Evolutionary conservation across 176 grass and related monocot genomes (phyloP).

Genomic region (Carex pumila): DNA sequence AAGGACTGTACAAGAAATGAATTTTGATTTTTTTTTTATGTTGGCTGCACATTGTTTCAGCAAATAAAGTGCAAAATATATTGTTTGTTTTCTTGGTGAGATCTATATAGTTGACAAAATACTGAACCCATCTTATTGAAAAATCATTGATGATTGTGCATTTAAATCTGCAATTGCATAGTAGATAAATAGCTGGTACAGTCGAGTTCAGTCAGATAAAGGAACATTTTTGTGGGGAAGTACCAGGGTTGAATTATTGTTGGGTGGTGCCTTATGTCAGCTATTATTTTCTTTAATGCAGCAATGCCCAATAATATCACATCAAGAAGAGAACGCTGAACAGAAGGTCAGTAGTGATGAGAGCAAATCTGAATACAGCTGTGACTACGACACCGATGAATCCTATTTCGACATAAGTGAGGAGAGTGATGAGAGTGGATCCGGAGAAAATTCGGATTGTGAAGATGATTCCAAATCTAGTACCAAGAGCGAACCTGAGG

Average conservation of each 20-base stretch:
- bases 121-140: neutral
- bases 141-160: neutral
- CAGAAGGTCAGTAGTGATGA: neutral
- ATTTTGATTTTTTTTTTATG: no score
- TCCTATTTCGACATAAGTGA: neutral
- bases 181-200: neutral
- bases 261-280: neutral
- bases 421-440: neutral
- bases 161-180: neutral
- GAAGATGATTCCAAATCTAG: neutral
- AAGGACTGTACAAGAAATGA: no score
- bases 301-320: neutral
- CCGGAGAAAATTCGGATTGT: neutral
- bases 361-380: neutral
- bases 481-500: neutral
- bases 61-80: neutral
- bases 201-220: neutral
- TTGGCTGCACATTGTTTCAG: neutral
- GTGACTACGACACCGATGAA: neutral
- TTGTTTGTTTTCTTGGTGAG: neutral
- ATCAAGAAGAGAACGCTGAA: neutral
- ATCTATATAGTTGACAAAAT: neutral
- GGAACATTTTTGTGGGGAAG: neutral
- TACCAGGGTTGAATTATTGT: neutral
- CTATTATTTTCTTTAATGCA: neutral